Conservation (phyloP, 2,329 filamentous ascomycete species). For the Chaetoscypha palmicola region DNA sequence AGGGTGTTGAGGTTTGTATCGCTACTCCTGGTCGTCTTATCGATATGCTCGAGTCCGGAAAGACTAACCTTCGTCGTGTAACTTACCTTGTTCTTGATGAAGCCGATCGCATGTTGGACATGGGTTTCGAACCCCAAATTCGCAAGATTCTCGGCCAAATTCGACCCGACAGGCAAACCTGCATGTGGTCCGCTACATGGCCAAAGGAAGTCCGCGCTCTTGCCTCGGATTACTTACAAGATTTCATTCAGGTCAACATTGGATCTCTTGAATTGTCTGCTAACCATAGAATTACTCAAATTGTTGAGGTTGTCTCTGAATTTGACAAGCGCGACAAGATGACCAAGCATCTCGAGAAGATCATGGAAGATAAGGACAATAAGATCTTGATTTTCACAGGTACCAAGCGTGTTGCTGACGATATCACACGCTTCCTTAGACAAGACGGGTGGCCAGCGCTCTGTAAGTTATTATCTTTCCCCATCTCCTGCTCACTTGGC, state of each 20-base stretch:
- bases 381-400: constrained; percentile 94
- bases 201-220: constrained; percentile 95
- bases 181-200: constrained; percentile 99
- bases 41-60: constrained; percentile 96
- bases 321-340: constrained; percentile 97
- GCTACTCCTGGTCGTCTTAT: constrained; percentile 96
- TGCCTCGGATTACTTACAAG: constrained; percentile 80
- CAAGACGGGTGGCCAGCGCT: constrained; percentile 97
- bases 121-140: constrained; percentile 99
- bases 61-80: constrained; percentile 95
- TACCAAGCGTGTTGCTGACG: constrained; percentile 92
- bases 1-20: constrained; percentile 97
- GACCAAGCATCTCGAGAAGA: constrained; percentile 95
- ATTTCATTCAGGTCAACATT: constrained; percentile 99
- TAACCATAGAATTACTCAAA: constrained; percentile 96
- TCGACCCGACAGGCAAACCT: constrained; percentile 94
- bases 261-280: constrained; percentile 92
- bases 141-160: constrained; percentile 98
- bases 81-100: constrained; percentile 98
- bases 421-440: constrained; percentile 94
- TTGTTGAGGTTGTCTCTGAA: constrained; percentile 92
- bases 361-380: constrained; percentile 94
- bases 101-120: constrained; percentile 99
- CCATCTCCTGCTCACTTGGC: constrained; percentile 37
- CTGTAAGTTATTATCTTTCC: constrained; percentile 62